Evolutionary conservation across 179 eudicot genomes (phyloP).

Genomic region (Corrigiola litoralis): DNA sequence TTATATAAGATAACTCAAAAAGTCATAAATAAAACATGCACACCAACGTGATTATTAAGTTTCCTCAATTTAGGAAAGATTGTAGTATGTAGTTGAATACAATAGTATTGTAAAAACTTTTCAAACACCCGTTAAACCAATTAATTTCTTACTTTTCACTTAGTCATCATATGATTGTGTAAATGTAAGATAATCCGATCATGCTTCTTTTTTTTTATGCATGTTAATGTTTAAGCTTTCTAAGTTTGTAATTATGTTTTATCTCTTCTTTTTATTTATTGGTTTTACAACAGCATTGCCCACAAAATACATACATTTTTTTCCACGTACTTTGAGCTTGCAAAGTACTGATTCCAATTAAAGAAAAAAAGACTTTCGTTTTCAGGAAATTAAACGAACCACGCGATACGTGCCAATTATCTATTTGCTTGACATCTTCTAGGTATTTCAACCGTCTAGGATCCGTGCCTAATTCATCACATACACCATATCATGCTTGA

Average conservation of each 20-base stretch:
- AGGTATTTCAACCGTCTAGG: constrained; percentile 21
- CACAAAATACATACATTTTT: constrained; percentile 6
- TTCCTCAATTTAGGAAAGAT: no score
- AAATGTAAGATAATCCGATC: no score
- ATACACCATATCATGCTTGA: background rate
- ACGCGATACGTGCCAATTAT: constrained; percentile 7
- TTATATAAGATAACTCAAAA: background rate
- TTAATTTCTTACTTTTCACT: no score
- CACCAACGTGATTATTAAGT: constrained; percentile 20
- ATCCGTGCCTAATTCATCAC: constrained; percentile 4
- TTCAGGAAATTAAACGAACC: constrained; percentile 4
- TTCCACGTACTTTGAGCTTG: background rate
- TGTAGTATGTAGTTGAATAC: no score
- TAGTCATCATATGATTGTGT: no score
- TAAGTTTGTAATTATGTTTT: constrained; percentile 5
- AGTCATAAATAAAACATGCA: background rate
- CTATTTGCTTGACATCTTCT: background rate
- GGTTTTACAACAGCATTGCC: constrained; percentile 9
- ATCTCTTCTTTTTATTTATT: constrained; percentile 15
- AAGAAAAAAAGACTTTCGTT: constrained; percentile 4
- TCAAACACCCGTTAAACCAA: no score
- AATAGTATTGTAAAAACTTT: no score
- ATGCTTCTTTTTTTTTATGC: no score
- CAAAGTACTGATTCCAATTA: constrained; percentile 1
- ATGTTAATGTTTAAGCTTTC: no score